Percentiles rank a stretch among this genome's conserved stretches.
These are phyloP conservation scores for Raphanus sativus DNA, from an alignment of 345 rosid species.

Conservation along the genomic window DNA sequence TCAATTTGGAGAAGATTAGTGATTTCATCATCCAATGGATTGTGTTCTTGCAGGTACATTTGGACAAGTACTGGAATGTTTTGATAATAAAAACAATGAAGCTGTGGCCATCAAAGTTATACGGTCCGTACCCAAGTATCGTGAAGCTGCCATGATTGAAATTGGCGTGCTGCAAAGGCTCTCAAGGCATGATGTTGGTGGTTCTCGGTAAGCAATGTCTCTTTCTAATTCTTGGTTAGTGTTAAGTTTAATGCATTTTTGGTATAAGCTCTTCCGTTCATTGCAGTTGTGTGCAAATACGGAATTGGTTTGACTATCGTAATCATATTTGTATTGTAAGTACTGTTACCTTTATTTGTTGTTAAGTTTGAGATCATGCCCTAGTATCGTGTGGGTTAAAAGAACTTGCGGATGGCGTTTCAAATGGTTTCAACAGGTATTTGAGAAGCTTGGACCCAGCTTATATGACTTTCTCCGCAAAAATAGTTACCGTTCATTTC, in stretches of 20 bases:
- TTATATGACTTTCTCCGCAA: conserved; percentile 98
- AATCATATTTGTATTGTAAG: conserved; percentile 99
- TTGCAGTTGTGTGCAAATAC: conserved; percentile 99
- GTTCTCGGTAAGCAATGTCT: conserved; percentile 75
- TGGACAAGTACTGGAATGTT: conserved; percentile 89
- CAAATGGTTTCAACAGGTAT: conserved; percentile 97
- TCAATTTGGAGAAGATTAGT: background rate
- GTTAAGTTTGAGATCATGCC: conserved; percentile 49
- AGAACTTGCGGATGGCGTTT: conserved; percentile 71
- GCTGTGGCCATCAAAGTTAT: conserved; percentile 84
- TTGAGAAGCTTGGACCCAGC: conserved; percentile 99
- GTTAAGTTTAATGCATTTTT: conserved; percentile 39
- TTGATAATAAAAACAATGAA: conserved; percentile 74
- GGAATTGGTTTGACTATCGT: conserved; percentile 99
- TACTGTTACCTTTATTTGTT: conserved; percentile 53
- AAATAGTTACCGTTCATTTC: conserved; percentile 98
- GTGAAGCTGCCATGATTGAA: conserved; percentile 93
- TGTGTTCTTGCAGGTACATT: conserved; percentile 57
- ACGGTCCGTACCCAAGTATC: conserved; percentile 72
- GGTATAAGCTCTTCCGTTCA: conserved; percentile 71
- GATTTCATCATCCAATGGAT: background rate
- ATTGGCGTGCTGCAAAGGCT: conserved; percentile 75
- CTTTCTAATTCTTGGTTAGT: conserved; percentile 15
- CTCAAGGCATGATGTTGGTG: conserved; percentile 71
- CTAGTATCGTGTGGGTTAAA: conserved; percentile 60